Percentiles rank a stretch among this genome's conserved stretches.
These are phyloP conservation scores for Thelonectria blattea DNA, from an alignment of 2,329 filamentous ascomycete species.

Conservation along the genomic window DNA sequence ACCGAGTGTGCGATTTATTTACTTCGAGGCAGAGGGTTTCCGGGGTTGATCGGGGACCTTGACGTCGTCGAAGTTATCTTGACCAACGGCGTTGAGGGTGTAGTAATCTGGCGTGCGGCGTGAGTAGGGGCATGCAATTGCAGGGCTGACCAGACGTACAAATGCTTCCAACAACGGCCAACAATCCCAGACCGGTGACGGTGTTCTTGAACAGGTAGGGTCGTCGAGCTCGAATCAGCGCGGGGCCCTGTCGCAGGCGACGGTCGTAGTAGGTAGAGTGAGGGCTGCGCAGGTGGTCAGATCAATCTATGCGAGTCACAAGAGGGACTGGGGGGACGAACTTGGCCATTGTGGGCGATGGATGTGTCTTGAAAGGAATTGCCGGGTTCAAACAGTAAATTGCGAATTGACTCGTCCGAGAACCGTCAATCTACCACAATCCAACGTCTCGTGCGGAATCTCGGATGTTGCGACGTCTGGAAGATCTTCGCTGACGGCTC, in stretches of 20 bases:
- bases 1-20: constrained; percentile 12
- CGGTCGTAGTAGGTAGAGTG: constrained; percentile 87
- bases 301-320: constrained; percentile 28
- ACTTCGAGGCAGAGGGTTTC: constrained; percentile 50
- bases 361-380: background rate
- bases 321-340: constrained; percentile 17
- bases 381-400: background rate
- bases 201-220: constrained; percentile 93
- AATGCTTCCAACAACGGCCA: constrained; percentile 78
- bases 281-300: constrained; percentile 44
- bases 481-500: constrained; percentile 35
- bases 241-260: constrained; percentile 82
- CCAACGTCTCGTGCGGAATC: constrained; percentile 10
- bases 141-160: constrained; percentile 70
- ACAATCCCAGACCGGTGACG: constrained; percentile 76
- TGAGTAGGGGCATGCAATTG: constrained; percentile 23
- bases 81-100: constrained; percentile 82
- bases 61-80: constrained; percentile 97
- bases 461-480: constrained; percentile 26
- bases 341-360: constrained; percentile 31
- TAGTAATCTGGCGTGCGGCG: constrained; percentile 56
- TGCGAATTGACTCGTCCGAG: constrained; percentile 11
- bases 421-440: constrained; percentile 17
- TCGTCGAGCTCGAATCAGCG: constrained; percentile 87
- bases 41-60: constrained; percentile 79